Conservation (phyloP, 2,329 filamentous ascomycete genomes). For the Colletotrichum truncatum region DNA sequence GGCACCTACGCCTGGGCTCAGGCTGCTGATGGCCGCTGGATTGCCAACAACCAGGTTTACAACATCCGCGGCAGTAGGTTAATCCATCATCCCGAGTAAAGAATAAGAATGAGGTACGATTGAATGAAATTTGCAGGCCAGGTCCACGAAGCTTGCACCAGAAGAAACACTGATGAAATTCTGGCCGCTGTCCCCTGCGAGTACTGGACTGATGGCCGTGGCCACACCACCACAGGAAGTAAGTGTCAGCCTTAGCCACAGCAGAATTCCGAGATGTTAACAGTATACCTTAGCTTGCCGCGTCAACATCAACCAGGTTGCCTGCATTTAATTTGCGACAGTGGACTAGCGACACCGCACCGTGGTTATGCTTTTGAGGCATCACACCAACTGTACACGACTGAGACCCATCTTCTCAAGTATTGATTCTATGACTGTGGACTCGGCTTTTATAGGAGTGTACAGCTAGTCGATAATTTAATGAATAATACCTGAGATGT, state of each 20-base stretch:
- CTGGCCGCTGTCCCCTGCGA: background rate
- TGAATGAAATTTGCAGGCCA: background rate
- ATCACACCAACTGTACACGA: too few species aligned
- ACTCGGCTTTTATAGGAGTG: too few species aligned
- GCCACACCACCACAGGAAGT: background rate
- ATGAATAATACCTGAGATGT: too few species aligned
- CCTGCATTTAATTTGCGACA: too few species aligned
- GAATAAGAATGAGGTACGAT: too few species aligned
- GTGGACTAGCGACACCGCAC: too few species aligned
- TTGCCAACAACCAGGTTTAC: background rate
- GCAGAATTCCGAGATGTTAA: background rate
- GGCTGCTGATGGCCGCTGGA: background rate
- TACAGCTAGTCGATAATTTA: too few species aligned
- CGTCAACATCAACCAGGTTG: too few species aligned
- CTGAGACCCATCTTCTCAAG: too few species aligned
- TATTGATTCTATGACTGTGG: too few species aligned
- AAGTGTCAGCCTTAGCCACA: background rate
- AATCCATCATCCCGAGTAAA: background rate
- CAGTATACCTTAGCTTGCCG: background rate
- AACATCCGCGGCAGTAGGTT: background rate
- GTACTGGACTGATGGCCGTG: background rate
- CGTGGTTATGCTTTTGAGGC: too few species aligned
- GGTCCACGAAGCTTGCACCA: background rate
- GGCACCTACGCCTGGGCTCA: background rate
- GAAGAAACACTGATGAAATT: background rate